Percentiles rank a stretch among this genome's conserved stretches.
Conservation (phyloP, 1,284 basidiomycete genomes). For the Irpex lacteus region DNA sequence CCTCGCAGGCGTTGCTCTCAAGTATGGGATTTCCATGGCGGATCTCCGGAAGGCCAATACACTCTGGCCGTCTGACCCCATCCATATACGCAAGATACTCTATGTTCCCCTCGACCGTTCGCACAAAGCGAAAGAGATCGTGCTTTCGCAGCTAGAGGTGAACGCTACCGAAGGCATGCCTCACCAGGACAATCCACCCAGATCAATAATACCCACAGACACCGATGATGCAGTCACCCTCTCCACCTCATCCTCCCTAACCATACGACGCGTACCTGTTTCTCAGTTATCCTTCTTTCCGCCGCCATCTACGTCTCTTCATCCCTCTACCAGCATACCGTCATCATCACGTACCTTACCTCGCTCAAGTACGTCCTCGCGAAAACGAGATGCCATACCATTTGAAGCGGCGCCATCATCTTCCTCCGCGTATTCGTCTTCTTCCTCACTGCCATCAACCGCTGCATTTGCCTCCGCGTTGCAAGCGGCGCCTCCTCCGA, state of each 20-base stretch:
- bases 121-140: constrained; percentile 28
- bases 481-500: neutral
- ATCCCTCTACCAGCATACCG: neutral
- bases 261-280: constrained; percentile 27
- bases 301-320: constrained; percentile 19
- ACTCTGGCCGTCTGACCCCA: constrained; percentile 86
- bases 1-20: constrained; percentile 80
- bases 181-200: neutral
- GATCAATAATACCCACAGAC: neutral
- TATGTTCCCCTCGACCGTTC: constrained; percentile 67
- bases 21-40: constrained; percentile 81
- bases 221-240: neutral
- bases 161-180: neutral
- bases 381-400: constrained; percentile 10
- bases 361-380: constrained; percentile 1
- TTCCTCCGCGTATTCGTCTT: constrained; percentile 2
- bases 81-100: constrained; percentile 80
- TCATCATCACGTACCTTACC: constrained; percentile 12
- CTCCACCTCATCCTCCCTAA: constrained; percentile 11
- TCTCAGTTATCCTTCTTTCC: constrained; percentile 30
- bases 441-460: constrained; percentile 7
- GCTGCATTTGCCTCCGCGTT: constrained; percentile 7
- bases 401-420: constrained; percentile 5
- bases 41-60: constrained; percentile 84
- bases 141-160: constrained; percentile 14